Evolutionary conservation across 2,329 filamentous ascomycete species (phyloP), one percentile per base, ranked within the genome.

Genomic region (Beauveria medogensis): DNA sequence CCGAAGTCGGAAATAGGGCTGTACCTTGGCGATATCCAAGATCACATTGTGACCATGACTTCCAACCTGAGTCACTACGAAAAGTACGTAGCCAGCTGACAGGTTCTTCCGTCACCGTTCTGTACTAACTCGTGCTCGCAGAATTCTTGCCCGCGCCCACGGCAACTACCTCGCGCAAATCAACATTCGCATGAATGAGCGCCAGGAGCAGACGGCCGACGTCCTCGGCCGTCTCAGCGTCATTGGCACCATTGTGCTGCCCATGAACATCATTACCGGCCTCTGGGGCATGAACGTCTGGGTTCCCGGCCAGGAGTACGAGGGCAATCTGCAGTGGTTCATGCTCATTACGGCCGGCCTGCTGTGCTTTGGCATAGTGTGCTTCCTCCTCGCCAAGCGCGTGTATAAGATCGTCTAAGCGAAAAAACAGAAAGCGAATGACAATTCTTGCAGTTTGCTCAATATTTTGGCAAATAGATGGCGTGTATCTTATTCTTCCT

Each of bases 271-370:
- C 71, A 93, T 99, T 69, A 97, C 94, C 2, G 94, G 94, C 67
- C 86, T 97, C 69, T 99, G 93, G 92, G 94, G 93, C 56, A 97
- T 97, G 93, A 99, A 99, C 79, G 90, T 93, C 41, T 91, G 91
- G 80, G 94, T 99, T 0, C 94, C 94, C 0, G 94, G 94, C 2
- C 93, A 97, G 73, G 88, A 93, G 51, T 78, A 86, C 62, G 91
- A 95, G 65, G 82, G 80, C 18, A 89, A 89, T 68, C 75, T 93
- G 56, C 78, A 77, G 26, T 94, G 90, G 90, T 94, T 92, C 72
- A 84, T 81, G 71, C 85, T 80, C 61, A 85, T 88, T 68, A 94
- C 92, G 1, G 89, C 80, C 1, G 90, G 90, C 0, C 74, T 97
- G 51, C 62, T 96, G 2, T 71, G 84, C 20, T 97, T 97, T 74